Conservation (phyloP, 106 monocot species). For the Acorus calamus region DNA sequence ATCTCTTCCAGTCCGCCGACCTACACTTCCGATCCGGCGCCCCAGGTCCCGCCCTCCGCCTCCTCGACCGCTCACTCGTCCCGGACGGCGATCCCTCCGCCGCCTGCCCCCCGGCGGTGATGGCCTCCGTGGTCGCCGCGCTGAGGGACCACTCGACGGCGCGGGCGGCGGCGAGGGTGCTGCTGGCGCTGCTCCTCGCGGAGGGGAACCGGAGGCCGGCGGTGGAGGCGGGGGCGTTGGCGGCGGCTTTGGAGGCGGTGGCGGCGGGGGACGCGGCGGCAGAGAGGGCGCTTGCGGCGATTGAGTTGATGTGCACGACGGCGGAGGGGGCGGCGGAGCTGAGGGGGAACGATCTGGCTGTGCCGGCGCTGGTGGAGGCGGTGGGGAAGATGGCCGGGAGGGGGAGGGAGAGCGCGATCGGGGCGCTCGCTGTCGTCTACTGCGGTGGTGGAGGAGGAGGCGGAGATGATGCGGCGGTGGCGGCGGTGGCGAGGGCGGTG, state of each 20-base stretch:
- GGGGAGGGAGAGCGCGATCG: conserved; percentile 82
- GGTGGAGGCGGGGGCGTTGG: conserved; percentile 49
- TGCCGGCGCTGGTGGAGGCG: conserved; percentile 33
- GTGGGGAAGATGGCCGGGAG: conserved; percentile 60
- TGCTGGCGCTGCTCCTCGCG: conserved; percentile 56
- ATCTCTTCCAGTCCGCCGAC: conserved; percentile 44
- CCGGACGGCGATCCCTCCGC: conserved; percentile 6
- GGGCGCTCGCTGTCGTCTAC: conserved; percentile 67
- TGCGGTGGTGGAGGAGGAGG: conserved; percentile 18
- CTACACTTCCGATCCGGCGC: conserved; percentile 41
- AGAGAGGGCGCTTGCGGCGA: conserved; percentile 53
- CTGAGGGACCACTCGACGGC: conserved; percentile 42
- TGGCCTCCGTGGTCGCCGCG: conserved; percentile 50
- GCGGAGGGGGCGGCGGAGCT: conserved; percentile 57
- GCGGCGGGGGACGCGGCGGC: conserved; percentile 34
- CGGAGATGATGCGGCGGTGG: conserved; percentile 15
- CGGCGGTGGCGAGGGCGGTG: conserved; percentile 62
- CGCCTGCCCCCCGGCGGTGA: conserved; percentile 31
- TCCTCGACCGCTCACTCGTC: conserved; percentile 41
- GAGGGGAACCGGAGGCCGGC: conserved; percentile 57
- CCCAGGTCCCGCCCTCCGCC: conserved; percentile 34
- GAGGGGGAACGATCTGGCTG: conserved; percentile 27
- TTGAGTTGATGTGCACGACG: conserved; percentile 68
- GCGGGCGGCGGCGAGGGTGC: conserved; percentile 61
- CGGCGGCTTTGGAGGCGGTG: conserved; percentile 5